Evolutionary conservation across 2,329 filamentous ascomycete genomes (phyloP).

Genomic region (Cadophora sp.): DNA sequence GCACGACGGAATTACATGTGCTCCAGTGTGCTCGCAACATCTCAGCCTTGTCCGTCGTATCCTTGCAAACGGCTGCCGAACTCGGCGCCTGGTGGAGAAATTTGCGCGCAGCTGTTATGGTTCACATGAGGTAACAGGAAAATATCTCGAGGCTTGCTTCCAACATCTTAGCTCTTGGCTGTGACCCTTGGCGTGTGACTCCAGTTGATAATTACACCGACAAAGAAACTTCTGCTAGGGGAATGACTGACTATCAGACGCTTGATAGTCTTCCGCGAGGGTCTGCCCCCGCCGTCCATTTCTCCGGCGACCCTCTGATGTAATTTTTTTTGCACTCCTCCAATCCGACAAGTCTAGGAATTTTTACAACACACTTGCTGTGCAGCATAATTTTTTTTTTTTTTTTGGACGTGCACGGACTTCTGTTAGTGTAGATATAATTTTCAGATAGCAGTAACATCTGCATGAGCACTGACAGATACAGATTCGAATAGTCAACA

Average conservation of each 20-base stretch:
- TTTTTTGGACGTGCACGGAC: background rate
- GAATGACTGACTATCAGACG: conserved; percentile 1
- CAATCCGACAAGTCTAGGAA: background rate
- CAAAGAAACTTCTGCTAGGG: background rate
- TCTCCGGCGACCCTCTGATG: background rate
- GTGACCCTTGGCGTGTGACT: conserved; percentile 19
- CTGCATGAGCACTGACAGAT: background rate
- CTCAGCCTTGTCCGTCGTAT: conserved; percentile 18
- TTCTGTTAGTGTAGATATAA: conserved; percentile 3
- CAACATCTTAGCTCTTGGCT: conserved; percentile 17
- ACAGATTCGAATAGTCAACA: background rate
- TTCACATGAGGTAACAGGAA: conserved; percentile 29
- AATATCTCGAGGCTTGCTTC: conserved; percentile 16
- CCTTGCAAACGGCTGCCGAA: conserved; percentile 23
- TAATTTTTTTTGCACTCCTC: background rate
- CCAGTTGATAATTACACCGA: background rate
- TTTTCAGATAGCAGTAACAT: background rate
- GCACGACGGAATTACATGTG: conserved; percentile 7
- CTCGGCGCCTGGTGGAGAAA: conserved; percentile 27
- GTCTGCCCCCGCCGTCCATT: background rate
- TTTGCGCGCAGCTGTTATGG: conserved; percentile 16
- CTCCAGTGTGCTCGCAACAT: conserved; percentile 5
- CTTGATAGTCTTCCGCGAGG: background rate
- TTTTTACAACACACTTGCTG: background rate
- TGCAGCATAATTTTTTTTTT: background rate